phyloP scores from a whole-genome alignment of 768 basidiomycete species.

The Tricholoma bakamatsutake region DNA sequence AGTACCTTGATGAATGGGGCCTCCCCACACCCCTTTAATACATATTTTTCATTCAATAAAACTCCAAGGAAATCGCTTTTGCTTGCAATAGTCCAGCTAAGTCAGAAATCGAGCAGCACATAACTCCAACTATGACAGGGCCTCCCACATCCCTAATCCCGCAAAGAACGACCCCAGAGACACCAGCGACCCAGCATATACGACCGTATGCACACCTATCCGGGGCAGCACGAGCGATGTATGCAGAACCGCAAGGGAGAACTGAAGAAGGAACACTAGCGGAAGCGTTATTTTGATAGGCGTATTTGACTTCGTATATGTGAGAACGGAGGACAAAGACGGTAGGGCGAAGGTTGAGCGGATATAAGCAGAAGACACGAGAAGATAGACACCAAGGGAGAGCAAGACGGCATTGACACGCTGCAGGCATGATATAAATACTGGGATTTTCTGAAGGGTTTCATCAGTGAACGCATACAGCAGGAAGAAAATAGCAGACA shows the following conservation, averaged over 20 bases:
- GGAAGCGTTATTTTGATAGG: constrained; percentile 36
- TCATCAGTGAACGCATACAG: constrained; percentile 6
- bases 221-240: constrained; percentile 61
- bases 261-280: constrained; percentile 41
- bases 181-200: constrained; percentile 62
- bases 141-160: constrained; percentile 71
- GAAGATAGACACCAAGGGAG: constrained; percentile 59
- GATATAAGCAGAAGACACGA: constrained; percentile 58
- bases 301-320: constrained; percentile 22
- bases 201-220: constrained; percentile 71
- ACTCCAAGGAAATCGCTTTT: not conserved
- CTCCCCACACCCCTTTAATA: too few species aligned
- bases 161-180: constrained; percentile 67
- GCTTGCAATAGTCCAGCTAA: not conserved
- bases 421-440: constrained; percentile 73
- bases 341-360: constrained; percentile 40
- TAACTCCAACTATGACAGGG: constrained; percentile 34
- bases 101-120: not conserved
- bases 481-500: constrained; percentile 32
- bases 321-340: constrained; percentile 8
- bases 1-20: too few species aligned
- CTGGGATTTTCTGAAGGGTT: constrained; percentile 56
- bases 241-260: constrained; percentile 55
- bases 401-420: constrained; percentile 69
- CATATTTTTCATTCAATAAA: not conserved